These are phyloP conservation scores for Stereocaulon alpinum DNA, from an alignment of 495 filamentous ascomycete genomes.

Conservation along the genomic window DNA sequence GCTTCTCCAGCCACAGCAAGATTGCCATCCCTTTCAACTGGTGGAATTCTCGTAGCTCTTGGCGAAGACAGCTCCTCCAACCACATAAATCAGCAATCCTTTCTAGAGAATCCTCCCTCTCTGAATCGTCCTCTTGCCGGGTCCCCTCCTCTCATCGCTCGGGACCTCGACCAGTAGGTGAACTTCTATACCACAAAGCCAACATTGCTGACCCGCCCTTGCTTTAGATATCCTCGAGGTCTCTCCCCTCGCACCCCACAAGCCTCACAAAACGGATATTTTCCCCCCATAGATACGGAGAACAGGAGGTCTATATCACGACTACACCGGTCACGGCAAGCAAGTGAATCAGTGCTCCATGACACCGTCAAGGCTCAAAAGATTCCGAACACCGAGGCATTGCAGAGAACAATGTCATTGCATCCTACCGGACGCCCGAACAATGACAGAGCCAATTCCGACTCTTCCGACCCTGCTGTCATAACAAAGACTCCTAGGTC, in stretches of 20 bases:
- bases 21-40: slow-evolving; percentile 15
- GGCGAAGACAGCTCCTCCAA: slow-evolving; percentile 17
- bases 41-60: slow-evolving; percentile 16
- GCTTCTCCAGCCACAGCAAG: slow-evolving; percentile 12
- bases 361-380: slow-evolving; percentile 13
- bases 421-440: slow-evolving; percentile 24
- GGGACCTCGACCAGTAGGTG: slow-evolving; percentile 25
- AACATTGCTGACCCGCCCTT: slow-evolving; percentile 11
- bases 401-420: slow-evolving; percentile 27
- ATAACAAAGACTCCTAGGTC: slow-evolving; percentile 45
- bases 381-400: slow-evolving; percentile 15
- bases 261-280: slow-evolving; percentile 10
- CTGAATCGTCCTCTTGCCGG: slow-evolving; percentile 11
- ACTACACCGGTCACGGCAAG: slow-evolving; percentile 19
- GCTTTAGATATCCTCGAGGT: slow-evolving; percentile 18
- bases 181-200: neutral
- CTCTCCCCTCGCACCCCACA: slow-evolving; percentile 15
- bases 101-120: slow-evolving; percentile 10
- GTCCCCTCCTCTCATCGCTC: slow-evolving; percentile 18
- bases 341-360: slow-evolving; percentile 26
- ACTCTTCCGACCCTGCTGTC: slow-evolving; percentile 24
- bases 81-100: slow-evolving; percentile 1
- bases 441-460: slow-evolving; percentile 24
- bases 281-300: slow-evolving; percentile 14
- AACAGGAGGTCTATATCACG: slow-evolving; percentile 1